A percentile compares a stretch with the other conserved stretches of the same genome.
Evolutionary conservation across 345 rosid species (phyloP).

Genomic region (Gossypium mustelinum): DNA sequence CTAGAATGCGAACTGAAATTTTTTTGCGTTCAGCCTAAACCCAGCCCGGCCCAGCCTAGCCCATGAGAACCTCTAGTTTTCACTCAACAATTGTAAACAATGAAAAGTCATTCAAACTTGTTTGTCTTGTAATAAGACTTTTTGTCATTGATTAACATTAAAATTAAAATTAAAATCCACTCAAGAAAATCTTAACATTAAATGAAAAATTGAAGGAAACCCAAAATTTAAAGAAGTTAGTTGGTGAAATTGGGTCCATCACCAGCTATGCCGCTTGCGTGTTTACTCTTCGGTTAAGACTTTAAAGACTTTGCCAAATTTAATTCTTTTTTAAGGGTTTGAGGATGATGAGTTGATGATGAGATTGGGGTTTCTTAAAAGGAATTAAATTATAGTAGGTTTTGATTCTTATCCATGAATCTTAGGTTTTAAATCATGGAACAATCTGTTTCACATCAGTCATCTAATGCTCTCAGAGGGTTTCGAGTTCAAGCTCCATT

Average conservation of each 20-base stretch:
- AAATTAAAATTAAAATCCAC: neutral
- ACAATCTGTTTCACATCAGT: constrained; percentile 43
- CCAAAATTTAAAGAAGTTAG: neutral
- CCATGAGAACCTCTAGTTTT: neutral
- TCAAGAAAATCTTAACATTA: neutral
- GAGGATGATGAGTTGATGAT: neutral
- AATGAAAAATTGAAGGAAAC: neutral
- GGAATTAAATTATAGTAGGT: neutral
- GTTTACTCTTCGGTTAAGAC: too few relatives aligned
- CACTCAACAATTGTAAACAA: constrained; percentile 16
- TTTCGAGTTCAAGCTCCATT: constrained; percentile 79
- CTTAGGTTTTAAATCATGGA: constrained; percentile 49
- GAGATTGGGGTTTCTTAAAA: constrained; percentile 24
- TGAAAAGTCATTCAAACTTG: neutral
- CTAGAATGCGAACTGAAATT: too few relatives aligned
- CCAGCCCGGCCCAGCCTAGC: too few relatives aligned
- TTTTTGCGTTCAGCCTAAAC: too few relatives aligned
- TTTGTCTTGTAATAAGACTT: constrained; percentile 20
- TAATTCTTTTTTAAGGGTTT: neutral
- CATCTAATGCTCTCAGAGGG: constrained; percentile 50
- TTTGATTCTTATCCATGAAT: constrained; percentile 24
- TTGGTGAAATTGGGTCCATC: constrained; percentile 6
- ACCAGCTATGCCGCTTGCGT: neutral
- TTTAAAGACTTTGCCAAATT: too few relatives aligned
- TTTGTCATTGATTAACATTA: neutral